A percentile compares a stretch with the other conserved stretches of the same genome.
phyloP scores from a whole-genome alignment of 805 yeast species.

The Helenozyma baotianmanensis region DNA sequence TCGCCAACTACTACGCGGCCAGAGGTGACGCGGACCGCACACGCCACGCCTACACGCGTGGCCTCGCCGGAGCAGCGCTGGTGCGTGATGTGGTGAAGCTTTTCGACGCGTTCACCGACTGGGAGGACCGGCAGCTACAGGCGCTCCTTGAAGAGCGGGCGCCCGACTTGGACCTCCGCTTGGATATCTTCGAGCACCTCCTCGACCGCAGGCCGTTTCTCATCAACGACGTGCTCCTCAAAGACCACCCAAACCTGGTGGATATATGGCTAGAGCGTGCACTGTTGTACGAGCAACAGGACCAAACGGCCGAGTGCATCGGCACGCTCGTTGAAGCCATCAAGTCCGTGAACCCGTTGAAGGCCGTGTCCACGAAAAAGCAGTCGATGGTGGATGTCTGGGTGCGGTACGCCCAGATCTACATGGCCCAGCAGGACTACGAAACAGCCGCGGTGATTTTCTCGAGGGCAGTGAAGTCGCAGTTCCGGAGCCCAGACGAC shows the following conservation, averaged over 20 bases:
- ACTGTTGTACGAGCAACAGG: conserved; percentile 33
- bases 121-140: conserved; percentile 48
- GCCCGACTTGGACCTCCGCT: conserved; percentile 7
- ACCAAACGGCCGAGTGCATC: conserved; percentile 31
- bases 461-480: conserved; percentile 65
- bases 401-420: conserved; percentile 64
- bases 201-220: conserved; percentile 55
- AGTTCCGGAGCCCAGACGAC: conserved; percentile 58
- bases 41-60: conserved; percentile 41
- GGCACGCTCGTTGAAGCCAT: conserved; percentile 64
- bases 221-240: conserved; percentile 61
- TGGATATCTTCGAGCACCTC: conserved; percentile 22
- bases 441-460: conserved; percentile 59
- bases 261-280: conserved; percentile 67
- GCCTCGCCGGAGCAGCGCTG: conserved; percentile 44
- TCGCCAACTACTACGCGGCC: conserved; percentile 47
- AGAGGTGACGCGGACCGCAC: conserved; percentile 23
- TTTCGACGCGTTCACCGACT: conserved; percentile 58
- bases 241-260: conserved; percentile 58
- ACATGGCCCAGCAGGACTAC: conserved; percentile 51
- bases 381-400: conserved; percentile 56
- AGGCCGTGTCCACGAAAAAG: conserved; percentile 17
- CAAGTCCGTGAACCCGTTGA: conserved; percentile 57
- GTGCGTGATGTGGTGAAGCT: conserved; percentile 58
- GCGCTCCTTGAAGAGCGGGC: conserved; percentile 13